These are phyloP conservation scores for Ilex asprella DNA, from an alignment of 257 asterid genomes.

Conservation along the genomic window DNA sequence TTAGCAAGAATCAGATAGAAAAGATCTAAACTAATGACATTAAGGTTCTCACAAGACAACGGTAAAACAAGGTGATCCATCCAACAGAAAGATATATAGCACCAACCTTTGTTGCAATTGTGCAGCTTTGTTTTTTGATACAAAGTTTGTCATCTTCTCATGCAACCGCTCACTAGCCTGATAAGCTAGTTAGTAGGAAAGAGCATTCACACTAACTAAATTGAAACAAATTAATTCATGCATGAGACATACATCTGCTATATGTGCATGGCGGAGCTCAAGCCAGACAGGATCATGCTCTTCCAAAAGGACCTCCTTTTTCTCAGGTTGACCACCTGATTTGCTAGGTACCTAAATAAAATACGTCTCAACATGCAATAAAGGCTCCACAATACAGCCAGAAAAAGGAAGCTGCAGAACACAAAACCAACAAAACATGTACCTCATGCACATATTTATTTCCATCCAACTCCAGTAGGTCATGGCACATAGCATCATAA, in stretches of 20 bases:
- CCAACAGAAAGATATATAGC: not conserved
- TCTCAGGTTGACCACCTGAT: constrained; percentile 76
- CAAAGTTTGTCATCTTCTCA: constrained; percentile 83
- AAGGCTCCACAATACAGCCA: constrained; percentile 9
- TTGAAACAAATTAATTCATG: constrained; percentile 9
- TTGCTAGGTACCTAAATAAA: constrained; percentile 69
- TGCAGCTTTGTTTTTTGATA: constrained; percentile 94
- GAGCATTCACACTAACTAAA: constrained; percentile 13
- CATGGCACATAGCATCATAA: constrained; percentile 97
- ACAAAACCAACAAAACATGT: constrained; percentile 5
- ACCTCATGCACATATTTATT: constrained; percentile 88
- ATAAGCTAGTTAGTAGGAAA: constrained; percentile 18
- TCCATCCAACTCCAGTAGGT: constrained; percentile 86
- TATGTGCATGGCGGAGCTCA: constrained; percentile 85
- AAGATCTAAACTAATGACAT: too few relatives aligned
- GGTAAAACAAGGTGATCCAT: too few relatives aligned
- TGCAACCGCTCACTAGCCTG: constrained; percentile 87
- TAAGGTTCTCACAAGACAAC: too few relatives aligned
- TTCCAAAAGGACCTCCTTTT: constrained; percentile 80
- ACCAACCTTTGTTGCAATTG: constrained; percentile 88
- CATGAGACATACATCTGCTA: constrained; percentile 67
- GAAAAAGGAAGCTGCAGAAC: constrained; percentile 5
- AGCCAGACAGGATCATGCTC: constrained; percentile 95
- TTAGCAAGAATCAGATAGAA: too few relatives aligned
- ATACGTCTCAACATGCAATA: constrained; percentile 19